A percentile compares a stretch with the other conserved stretches of the same genome.
Conservation (phyloP, 116 monocot genomes). For the Cymodocea nodosa region DNA sequence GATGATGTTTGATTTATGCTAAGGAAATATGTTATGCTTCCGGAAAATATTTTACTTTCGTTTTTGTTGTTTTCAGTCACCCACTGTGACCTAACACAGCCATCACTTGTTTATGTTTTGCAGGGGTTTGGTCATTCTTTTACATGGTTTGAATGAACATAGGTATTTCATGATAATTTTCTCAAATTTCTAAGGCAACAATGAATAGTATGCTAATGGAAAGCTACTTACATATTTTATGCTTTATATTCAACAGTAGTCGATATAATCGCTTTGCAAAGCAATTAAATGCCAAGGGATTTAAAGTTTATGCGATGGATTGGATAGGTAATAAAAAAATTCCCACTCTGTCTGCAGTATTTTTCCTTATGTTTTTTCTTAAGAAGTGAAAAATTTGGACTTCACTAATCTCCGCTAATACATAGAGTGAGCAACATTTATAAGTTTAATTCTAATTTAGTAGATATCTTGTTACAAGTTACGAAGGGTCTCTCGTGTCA, state of each 20-base stretch:
- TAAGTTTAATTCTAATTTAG: too few species aligned
- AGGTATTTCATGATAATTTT: conserved; percentile 24
- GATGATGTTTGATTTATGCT: too few species aligned
- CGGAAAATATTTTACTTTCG: neutral
- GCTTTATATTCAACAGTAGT: conserved; percentile 42
- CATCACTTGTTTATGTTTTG: conserved; percentile 6
- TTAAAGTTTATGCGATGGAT: conserved; percentile 94
- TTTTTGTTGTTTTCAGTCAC: neutral
- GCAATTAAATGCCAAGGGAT: conserved; percentile 56
- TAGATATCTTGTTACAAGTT: too few species aligned
- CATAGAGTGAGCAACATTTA: too few species aligned
- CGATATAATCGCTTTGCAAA: conserved; percentile 73
- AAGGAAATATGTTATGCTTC: too few species aligned
- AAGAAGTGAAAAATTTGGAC: too few species aligned
- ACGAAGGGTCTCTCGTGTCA: too few species aligned
- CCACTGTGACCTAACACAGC: neutral
- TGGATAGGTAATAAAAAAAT: conserved; percentile 55
- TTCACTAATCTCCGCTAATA: too few species aligned
- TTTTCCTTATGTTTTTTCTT: too few species aligned
- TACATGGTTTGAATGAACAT: conserved; percentile 94
- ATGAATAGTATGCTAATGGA: neutral
- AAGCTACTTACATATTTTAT: neutral
- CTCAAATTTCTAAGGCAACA: neutral
- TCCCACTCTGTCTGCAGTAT: too few species aligned
- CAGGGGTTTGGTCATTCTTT: conserved; percentile 64